Percentiles rank a stretch among this genome's conserved stretches.
These are phyloP conservation scores for Rhodotorula taiwanensis DNA, from an alignment of 768 basidiomycete species.

Conservation along the genomic window DNA sequence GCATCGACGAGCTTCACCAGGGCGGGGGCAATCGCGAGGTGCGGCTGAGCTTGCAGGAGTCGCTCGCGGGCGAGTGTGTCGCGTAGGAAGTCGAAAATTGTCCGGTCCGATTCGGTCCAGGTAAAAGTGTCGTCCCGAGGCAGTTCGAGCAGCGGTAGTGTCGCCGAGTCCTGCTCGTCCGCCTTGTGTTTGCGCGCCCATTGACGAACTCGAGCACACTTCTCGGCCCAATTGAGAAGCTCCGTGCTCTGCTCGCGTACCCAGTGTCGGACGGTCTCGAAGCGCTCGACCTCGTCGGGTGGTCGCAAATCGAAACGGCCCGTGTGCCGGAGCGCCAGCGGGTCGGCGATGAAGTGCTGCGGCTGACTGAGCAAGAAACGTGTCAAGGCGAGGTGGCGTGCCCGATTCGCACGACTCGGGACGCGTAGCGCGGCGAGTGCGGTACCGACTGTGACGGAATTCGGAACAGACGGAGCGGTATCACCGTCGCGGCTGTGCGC, in stretches of 20 bases:
- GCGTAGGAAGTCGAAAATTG: conserved; percentile 42
- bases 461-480: neutral
- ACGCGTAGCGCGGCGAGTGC: conserved; percentile 11
- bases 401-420: conserved; percentile 9
- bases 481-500: neutral
- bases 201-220: conserved; percentile 14
- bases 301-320: conserved; percentile 64
- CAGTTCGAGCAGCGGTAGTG: neutral
- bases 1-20: conserved; percentile 58
- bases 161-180: neutral
- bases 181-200: conserved; percentile 2
- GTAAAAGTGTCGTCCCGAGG: conserved; percentile 30
- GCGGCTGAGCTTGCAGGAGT: conserved; percentile 58
- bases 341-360: conserved; percentile 54
- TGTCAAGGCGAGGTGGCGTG: conserved; percentile 52
- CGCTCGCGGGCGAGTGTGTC: conserved; percentile 42
- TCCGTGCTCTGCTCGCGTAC: conserved; percentile 48
- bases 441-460: neutral
- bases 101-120: conserved; percentile 37
- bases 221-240: conserved; percentile 25
- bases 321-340: conserved; percentile 49
- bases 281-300: conserved; percentile 52
- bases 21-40: conserved; percentile 50
- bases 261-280: conserved; percentile 53
- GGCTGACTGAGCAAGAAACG: conserved; percentile 57